Evolutionary conservation across 2,329 filamentous ascomycete genomes (phyloP).

Genomic region (Scorias spongiosa): DNA sequence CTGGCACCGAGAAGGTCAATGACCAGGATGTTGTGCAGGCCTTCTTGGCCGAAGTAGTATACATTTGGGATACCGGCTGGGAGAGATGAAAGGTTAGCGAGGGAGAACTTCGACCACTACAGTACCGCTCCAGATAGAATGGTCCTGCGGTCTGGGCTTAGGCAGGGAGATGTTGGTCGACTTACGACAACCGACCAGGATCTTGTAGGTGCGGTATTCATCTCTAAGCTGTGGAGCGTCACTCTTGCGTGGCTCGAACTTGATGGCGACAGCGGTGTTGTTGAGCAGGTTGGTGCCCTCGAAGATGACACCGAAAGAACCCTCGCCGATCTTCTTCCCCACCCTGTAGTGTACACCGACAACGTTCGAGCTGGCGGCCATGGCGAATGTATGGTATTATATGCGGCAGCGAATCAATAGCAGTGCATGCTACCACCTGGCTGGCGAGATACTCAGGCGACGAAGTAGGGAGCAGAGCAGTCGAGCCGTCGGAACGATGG

Average conservation of each 20-base stretch:
- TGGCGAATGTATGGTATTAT: conserved; percentile 20
- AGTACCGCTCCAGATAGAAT: too few relatives aligned
- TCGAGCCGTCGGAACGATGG: not conserved
- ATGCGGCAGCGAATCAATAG: not conserved
- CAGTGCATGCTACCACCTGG: not conserved
- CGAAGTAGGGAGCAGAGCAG: not conserved
- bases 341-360: conserved; percentile 98
- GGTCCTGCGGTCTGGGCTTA: too few relatives aligned
- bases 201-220: conserved; percentile 99
- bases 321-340: conserved; percentile 98
- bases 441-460: not conserved
- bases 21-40: conserved; percentile 95
- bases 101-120: too few relatives aligned
- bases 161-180: conserved; percentile 17
- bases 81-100: not conserved
- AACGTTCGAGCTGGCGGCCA: conserved; percentile 90
- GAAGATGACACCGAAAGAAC: conserved; percentile 96
- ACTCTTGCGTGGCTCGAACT: conserved; percentile 98
- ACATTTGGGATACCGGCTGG: conserved; percentile 96
- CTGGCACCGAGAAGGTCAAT: conserved; percentile 92
- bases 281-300: conserved; percentile 97
- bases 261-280: conserved; percentile 98
- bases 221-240: conserved; percentile 95
- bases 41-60: conserved; percentile 98
- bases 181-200: conserved; percentile 97